Evolutionary conservation across 192 early-diverging fungal genomes (phyloP), one percentile per base, ranked within the genome.

Genomic region (Linnemannia schmuckeri): DNA sequence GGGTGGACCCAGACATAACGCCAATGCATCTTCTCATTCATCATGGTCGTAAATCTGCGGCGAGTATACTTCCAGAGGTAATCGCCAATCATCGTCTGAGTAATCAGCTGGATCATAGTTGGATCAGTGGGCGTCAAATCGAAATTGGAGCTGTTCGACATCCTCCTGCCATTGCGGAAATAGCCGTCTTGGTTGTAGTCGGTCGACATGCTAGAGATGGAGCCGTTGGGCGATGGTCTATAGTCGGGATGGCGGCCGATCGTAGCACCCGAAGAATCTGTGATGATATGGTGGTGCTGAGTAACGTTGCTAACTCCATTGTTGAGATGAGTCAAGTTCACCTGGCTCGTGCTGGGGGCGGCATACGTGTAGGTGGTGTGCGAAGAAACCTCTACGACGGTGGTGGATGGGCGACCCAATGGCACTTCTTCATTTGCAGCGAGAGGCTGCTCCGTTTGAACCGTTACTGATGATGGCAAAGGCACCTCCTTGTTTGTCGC

Each of bases 1-100:
- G 95, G 95, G 71, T 96, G 95, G 40, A 96, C 91, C 95, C 95
- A 96, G 63, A 96, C 95, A 90, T 92, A 96, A 18, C 95, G 92
- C 76, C 89, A 72, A 70, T 96, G 94, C 17, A 92, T 88, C 49
- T 92, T 92, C 77, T 94, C 95, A 27, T 90, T 91, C 33, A 90
- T 88, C 72, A 90, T 90, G 41, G 77, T 81, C 0, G 88, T 89
- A 49, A 92, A 89, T 57, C 75, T 88, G 46, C 91, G 87, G 9
- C 93, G 89, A 33, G 95, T 95, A 75, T 93, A 95, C 87, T 96
- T 96, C 89, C 88, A 92, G 86, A 96, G 88, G 78, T 90, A 94
- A 42, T 93, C 92, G 9, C 95, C 95, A 40, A 96, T 94, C 95
- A 96, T 96, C 20, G 94, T 94, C 63, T 94, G 94, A 12, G 95